Conservation (phyloP, 306 rosid species). For the Sicyos baderoa region DNA sequence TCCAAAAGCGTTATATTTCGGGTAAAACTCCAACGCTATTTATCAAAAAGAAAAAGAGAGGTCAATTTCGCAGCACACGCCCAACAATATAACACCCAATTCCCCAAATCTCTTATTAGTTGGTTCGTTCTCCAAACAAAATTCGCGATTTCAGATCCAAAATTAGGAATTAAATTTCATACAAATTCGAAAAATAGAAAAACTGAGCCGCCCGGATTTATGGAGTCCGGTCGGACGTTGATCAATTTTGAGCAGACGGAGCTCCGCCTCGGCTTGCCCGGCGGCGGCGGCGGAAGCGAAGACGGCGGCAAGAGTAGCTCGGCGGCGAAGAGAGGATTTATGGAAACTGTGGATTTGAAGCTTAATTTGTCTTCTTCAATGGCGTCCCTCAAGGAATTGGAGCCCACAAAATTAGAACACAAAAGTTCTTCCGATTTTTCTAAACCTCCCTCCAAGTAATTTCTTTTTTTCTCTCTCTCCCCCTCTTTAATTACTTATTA, state of each 20-base stretch:
- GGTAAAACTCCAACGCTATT: neutral
- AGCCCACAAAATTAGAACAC: slow-evolving; percentile 24
- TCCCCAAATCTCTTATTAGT: neutral
- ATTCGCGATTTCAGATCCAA: neutral
- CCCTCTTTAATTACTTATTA: neutral
- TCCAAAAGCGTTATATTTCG: neutral
- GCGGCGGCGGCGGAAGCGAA: slow-evolving; percentile 27
- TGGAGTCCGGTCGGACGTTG: no score
- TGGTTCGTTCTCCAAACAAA: neutral
- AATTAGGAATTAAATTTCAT: no score
- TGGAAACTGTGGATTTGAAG: slow-evolving; percentile 74
- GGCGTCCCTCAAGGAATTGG: slow-evolving; percentile 19
- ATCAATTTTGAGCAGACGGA: no score
- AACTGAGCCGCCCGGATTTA: no score
- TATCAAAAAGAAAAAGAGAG: neutral
- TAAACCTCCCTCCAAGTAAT: slow-evolving; percentile 62
- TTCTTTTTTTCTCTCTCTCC: neutral
- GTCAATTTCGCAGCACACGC: neutral
- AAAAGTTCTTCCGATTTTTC: slow-evolving; percentile 29
- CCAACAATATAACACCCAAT: neutral
- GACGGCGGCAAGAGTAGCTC: slow-evolving; percentile 21
- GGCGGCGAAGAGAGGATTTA: slow-evolving; percentile 67
- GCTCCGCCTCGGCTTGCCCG: slow-evolving; percentile 47
- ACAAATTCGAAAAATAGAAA: no score
- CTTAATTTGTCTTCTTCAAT: slow-evolving; percentile 54